Base-by-base conservation (phyloP, 2,329 filamentous ascomycete species). In the Fusarium temperatum region DNA sequence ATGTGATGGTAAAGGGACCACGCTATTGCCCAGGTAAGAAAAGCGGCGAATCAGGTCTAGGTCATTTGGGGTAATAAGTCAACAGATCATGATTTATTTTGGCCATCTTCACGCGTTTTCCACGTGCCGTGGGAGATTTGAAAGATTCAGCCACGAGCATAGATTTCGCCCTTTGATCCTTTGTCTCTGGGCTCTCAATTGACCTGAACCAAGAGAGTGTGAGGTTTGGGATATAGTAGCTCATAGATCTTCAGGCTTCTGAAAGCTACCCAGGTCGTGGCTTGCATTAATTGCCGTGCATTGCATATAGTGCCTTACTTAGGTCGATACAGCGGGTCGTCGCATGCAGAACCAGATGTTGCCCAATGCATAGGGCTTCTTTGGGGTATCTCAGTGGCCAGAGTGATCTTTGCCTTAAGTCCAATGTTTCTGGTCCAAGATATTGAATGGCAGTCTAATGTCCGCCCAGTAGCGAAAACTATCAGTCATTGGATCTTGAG, bases 201-300 rank as follows among this genome's bases (percentile, higher is more conserved):
- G 41, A 30, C 18, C 48, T 30, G 26, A 41, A 50, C n/a, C 60
- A 51, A 45, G 35, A 41, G n/a, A 55, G 45, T 55, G 36, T 48
- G 45, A 65, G 59, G 50, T 44, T 47, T 32, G 32, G 39, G 32
- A 48, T 47, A 53, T n/a, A 61, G 35, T 59, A 59, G 38, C 24
- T n/a, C 51, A 44, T 18, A 45, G 39, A 35, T 64, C 59, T 47
- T 63, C 39, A 26, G 55, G 63, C 50, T 63, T 39, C 47, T 47
- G n/a, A 42, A 47, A 42, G 18, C 39, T 48, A 68, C 59, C 53
- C 51, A 59, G 59, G 61, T 63, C 64, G 73, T 75, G 66, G 63
- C 69, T 78, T 64, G 75, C 69, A 77, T 77, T 74, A 70, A 68
- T 68, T 68, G 63, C 64, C 42, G 32, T 68, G 65, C 66, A 77